phyloP scores from a whole-genome alignment of 2,329 filamentous ascomycete species.

The Phaeosphaeria sp. region DNA sequence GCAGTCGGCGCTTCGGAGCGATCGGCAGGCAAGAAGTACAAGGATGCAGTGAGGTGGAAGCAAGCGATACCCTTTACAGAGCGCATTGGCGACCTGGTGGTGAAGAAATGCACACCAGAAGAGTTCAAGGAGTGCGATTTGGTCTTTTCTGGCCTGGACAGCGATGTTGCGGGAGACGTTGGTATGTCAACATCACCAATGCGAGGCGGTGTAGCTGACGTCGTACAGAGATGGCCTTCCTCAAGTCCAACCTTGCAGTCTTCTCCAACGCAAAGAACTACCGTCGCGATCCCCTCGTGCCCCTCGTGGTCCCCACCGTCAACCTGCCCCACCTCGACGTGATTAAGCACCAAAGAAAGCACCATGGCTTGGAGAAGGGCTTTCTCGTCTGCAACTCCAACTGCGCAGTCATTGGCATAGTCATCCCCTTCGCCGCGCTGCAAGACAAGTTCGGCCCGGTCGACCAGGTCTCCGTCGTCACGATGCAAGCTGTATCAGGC shows the following conservation, averaged over 20 bases:
- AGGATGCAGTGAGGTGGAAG: conserved; percentile 94
- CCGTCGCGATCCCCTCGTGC: conserved; percentile 86
- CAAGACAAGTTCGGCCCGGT: conserved; percentile 85
- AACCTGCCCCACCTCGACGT: conserved; percentile 87
- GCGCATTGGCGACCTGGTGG: conserved; percentile 76
- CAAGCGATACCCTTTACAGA: conserved; percentile 83
- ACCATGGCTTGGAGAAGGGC: conserved; percentile 76
- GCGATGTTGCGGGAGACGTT: conserved; percentile 89
- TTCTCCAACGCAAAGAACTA: conserved; percentile 99
- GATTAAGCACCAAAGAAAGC: conserved; percentile 84
- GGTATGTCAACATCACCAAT: conserved; percentile 61
- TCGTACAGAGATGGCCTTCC: conserved; percentile 77
- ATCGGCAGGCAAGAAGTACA: conserved; percentile 92
- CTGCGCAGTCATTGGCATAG: conserved; percentile 94
- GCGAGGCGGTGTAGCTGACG: conserved; percentile 5
- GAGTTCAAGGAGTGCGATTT: conserved; percentile 91
- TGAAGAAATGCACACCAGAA: conserved; percentile 82
- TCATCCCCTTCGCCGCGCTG: conserved; percentile 91
- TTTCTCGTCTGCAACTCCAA: conserved; percentile 98
- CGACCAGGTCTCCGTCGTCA: conserved; percentile 81
- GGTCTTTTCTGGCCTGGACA: conserved; percentile 90
- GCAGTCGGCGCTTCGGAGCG: conserved; percentile 88
- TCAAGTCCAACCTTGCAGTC: conserved; percentile 84
- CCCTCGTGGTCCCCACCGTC: conserved; percentile 92
- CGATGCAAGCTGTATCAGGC: conserved; percentile 92